Evolutionary conservation across 345 rosid species (phyloP), one percentile per base, ranked within the genome.

Genomic region (Eucalyptus cladocalyx): DNA sequence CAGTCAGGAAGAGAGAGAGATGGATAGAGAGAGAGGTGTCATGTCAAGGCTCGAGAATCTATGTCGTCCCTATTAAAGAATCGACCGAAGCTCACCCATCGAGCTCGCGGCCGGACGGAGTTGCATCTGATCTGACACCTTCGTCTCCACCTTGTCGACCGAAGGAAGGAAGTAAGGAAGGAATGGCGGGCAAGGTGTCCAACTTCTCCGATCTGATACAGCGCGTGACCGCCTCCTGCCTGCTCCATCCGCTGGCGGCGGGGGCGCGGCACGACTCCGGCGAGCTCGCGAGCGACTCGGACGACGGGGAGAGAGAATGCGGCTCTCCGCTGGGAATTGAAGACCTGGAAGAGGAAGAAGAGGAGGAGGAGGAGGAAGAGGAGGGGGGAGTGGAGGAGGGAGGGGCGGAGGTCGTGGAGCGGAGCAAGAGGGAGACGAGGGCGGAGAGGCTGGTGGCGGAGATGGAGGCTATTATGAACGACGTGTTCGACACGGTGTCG

Each of bases 171-270:
- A 37, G 37, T 3, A 37, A 92, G 93, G 34, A 88, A 48, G 89
- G 92, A 30, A 91, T 87, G 89, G 80, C 92, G 76, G 92, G 92
- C 92, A 97, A 94, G 89, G 96, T 93, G 45, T 96, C 97, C 1
- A 95, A 93, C 91, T 95, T 97, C 93, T 94, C 98, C 80, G 96
- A 96, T 94, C 95, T 97, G 93, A 94, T 97, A 81, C 99, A 97
- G 37, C 93, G 99, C 72, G 97, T 96, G 28, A 94, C 99, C 9
- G 97, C 99, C 30, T 95, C 97, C 80, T 97, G 99, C 92, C 91
- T 97, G 91, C 94, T 97, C 90, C 97, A 97, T 92, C 99, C 99
- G 2, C 95, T 97, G 86, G 95, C 95, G 90, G 92, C 95, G 91
- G 92, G 2, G 58, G 8, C 93, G 45, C 91, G 97, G 86, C 97